Base-by-base conservation (phyloP, 768 basidiomycete genomes). In the Pulveroboletus sp. region DNA sequence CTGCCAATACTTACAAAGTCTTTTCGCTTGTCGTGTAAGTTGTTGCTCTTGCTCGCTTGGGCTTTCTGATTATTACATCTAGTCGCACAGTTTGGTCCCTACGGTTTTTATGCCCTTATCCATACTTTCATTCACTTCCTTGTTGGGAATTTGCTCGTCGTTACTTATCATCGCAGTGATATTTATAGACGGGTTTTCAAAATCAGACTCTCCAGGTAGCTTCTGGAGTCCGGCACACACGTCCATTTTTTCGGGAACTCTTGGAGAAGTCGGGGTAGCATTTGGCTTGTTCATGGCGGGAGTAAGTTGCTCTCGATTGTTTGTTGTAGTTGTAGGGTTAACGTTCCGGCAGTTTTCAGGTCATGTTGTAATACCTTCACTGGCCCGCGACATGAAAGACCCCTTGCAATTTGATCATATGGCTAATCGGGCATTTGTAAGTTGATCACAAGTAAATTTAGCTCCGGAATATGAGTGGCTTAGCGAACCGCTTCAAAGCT, bases 261-360 rank as follows among this genome's bases (percentile, higher is more conserved):
- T 73, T 53, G 68, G 69, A 17, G 77, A 86, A 46, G 71, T 95
- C 29, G 87, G 92, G 1, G 66, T 95, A 23, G 81, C 88, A 13
- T 87, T 94, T 56, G 94, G 94, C 2, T 72, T 98, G 52, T 83
- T 97, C 60, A 92, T 98, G 84, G 89, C 90, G 8, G 92, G 94
- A 14, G 90, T 92, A 62, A 61, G 80, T 62, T 40, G 23, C 17
- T 41, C 20, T 20, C 39, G 20, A 29, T 54, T 19, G 6, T 41
- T 42, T 10, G 10, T 16, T n/a, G 29, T 43, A 12, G 19, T 10
- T 20, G 17, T 5, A 16, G 29, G 16, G 1, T 27, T 50, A 8
- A 42, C 27, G 21, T 40, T 17, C 38, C 37, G 21, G 23, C 10
- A 92, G 82, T 94, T 95, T 59, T 83, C 91, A 3, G 94, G 94